Evolutionary conservation across 1,284 basidiomycete species (phyloP).

Genomic region (Meira nashicola): DNA sequence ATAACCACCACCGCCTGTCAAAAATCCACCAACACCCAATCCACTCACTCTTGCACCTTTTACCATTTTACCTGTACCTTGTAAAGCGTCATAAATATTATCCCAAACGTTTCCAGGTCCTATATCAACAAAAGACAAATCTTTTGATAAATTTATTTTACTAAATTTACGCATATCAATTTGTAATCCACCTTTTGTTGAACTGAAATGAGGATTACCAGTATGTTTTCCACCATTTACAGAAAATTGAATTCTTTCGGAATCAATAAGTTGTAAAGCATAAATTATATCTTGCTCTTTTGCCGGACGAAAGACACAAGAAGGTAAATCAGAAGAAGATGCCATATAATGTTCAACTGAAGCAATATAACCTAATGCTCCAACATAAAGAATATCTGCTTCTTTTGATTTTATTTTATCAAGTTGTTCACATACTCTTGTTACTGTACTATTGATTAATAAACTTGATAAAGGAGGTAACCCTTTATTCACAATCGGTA

Average conservation of each 20-base stretch:
- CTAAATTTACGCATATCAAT: conserved; percentile 30
- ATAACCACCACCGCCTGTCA: conserved; percentile 36
- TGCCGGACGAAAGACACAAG: conserved; percentile 30
- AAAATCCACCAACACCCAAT: conserved; percentile 29
- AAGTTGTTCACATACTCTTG: too few relatives aligned
- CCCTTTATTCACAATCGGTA: too few relatives aligned
- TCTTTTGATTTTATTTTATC: conserved; percentile 16
- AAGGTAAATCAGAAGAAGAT: conserved; percentile 20
- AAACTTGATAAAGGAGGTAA: too few relatives aligned
- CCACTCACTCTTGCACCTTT: conserved; percentile 34
- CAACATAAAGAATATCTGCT: conserved; percentile 22
- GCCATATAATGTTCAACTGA: conserved; percentile 20
- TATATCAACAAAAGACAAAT: conserved; percentile 32
- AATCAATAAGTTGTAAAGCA: conserved; percentile 29
- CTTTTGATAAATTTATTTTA: conserved; percentile 23
- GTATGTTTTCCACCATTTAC: conserved; percentile 29
- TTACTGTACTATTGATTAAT: too few relatives aligned
- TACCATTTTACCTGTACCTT: conserved; percentile 4
- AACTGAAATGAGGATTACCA: conserved; percentile 34
- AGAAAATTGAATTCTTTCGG: conserved; percentile 27
- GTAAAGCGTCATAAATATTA: conserved; percentile 28
- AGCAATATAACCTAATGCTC: background rate
- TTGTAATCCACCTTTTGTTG: conserved; percentile 27
- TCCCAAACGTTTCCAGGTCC: conserved; percentile 38
- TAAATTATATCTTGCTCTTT: conserved; percentile 24